Percentiles rank a stretch among this genome's conserved stretches.
These are phyloP conservation scores for Stephanodiscus triporus DNA, from an alignment of 108 stramenopile species.

Conservation along the genomic window DNA sequence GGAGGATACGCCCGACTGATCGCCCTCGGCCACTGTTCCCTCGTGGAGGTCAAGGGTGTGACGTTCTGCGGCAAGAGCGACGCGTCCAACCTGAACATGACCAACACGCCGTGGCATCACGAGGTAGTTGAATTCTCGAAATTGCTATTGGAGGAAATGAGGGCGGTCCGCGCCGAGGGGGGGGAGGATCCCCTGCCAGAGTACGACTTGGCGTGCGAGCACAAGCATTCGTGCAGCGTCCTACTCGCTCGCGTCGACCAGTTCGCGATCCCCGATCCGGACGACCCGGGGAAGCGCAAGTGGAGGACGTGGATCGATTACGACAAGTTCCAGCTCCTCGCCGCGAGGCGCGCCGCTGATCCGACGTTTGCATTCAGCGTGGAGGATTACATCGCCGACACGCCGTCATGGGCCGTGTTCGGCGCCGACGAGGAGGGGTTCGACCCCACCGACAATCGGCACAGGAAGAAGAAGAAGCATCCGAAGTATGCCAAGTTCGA, in stretches of 20 bases:
- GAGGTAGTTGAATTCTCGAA: conserved; percentile 82
- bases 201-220: conserved; percentile 93
- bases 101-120: conserved; percentile 96
- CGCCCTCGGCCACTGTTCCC: conserved; percentile 84
- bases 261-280: conserved; percentile 65
- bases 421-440: conserved; percentile 94
- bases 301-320: conserved; percentile 99
- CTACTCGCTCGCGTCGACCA: conserved; percentile 91
- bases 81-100: conserved; percentile 95
- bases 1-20: conserved; percentile 91
- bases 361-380: conserved; percentile 76
- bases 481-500: conserved; percentile 84
- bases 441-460: conserved; percentile 89
- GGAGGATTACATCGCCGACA: conserved; percentile 87
- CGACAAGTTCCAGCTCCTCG: conserved; percentile 86
- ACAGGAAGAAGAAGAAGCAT: conserved; percentile 80
- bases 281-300: conserved; percentile 61
- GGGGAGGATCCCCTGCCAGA: conserved; percentile 63
- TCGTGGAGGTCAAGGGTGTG: conserved; percentile 97
- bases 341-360: conserved; percentile 51
- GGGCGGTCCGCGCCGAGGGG: conserved; percentile 58
- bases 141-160: conserved; percentile 66
- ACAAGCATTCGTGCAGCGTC: conserved; percentile 95
- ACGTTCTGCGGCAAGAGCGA: conserved; percentile 97
- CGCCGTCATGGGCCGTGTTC: conserved; percentile 92